Evolutionary conservation across 805 yeast species (phyloP).

Genomic region (Clavispora asparagi): DNA sequence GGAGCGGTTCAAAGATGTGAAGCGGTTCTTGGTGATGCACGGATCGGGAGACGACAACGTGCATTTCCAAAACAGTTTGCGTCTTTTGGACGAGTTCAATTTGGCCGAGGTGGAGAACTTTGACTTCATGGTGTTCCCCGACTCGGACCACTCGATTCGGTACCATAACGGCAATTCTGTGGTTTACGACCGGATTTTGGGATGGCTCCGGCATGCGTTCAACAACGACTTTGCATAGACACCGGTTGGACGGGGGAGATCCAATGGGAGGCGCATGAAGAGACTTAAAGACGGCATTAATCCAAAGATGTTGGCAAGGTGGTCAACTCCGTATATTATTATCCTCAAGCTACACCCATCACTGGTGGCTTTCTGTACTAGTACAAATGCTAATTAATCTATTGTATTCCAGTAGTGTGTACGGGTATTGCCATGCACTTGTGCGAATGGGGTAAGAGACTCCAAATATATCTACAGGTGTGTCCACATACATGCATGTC

Average conservation of each 20-base stretch:
- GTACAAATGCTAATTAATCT: too few species aligned
- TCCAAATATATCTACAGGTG: too few species aligned
- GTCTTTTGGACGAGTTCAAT: slow-evolving; percentile 71
- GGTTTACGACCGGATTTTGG: slow-evolving; percentile 49
- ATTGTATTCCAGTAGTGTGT: too few species aligned
- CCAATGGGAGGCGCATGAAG: neutral
- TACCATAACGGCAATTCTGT: slow-evolving; percentile 70
- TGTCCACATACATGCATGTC: too few species aligned
- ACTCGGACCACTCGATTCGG: slow-evolving; percentile 67
- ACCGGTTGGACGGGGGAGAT: too few species aligned
- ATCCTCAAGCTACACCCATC: too few species aligned
- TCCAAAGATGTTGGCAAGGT: too few species aligned
- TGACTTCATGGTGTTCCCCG: slow-evolving; percentile 76
- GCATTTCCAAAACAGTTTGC: slow-evolving; percentile 84
- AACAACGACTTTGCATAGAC: slow-evolving; percentile 7
- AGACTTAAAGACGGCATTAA: too few species aligned
- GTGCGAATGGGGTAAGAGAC: too few species aligned
- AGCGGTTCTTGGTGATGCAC: slow-evolving; percentile 82
- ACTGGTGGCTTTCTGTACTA: too few species aligned
- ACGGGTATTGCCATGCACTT: too few species aligned
- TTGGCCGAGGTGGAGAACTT: slow-evolving; percentile 74
- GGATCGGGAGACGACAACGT: slow-evolving; percentile 98
- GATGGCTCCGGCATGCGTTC: slow-evolving; percentile 16
- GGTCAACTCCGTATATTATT: too few species aligned
- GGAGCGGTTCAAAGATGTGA: slow-evolving; percentile 47